Conservation (phyloP, 2,329 filamentous ascomycete species). For the Sclerotinia nivalis region DNA sequence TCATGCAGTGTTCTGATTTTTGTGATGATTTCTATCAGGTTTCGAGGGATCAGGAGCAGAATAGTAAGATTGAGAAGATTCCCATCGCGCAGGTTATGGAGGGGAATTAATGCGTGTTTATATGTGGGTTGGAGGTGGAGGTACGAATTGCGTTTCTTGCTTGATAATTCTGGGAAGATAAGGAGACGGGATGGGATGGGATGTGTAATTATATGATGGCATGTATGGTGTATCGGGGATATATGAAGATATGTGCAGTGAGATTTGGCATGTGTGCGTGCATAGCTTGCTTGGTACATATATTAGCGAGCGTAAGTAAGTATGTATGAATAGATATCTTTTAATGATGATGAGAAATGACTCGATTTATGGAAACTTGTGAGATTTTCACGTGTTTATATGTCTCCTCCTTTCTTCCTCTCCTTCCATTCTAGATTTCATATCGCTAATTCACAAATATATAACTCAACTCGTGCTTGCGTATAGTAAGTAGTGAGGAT, state of each 20-base stretch:
- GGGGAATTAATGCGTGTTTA: neutral
- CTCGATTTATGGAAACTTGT: too few relatives aligned
- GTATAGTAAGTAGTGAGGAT: too few relatives aligned
- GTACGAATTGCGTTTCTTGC: neutral
- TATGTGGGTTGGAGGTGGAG: neutral
- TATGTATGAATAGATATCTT: too few relatives aligned
- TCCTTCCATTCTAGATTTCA: too few relatives aligned
- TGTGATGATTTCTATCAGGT: conserved; percentile 91
- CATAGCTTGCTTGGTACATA: neutral
- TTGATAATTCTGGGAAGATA: neutral
- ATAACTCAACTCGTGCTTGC: too few relatives aligned
- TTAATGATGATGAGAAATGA: too few relatives aligned
- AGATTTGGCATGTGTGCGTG: neutral
- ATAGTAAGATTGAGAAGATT: conserved; percentile 72
- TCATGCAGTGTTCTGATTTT: conserved; percentile 94
- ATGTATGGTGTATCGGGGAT: neutral
- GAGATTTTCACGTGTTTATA: too few relatives aligned
- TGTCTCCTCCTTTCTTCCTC: too few relatives aligned
- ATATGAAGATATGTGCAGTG: neutral
- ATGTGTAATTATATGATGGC: neutral
- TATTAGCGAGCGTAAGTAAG: too few relatives aligned
- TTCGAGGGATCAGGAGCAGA: conserved; percentile 77
- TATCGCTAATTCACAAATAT: too few relatives aligned
- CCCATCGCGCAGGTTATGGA: conserved; percentile 19
- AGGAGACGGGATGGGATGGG: neutral